A percentile compares a stretch with the other conserved stretches of the same genome.
These are phyloP conservation scores for Paxillus rubicundulus DNA, from an alignment of 768 basidiomycete genomes.

Conservation along the genomic window DNA sequence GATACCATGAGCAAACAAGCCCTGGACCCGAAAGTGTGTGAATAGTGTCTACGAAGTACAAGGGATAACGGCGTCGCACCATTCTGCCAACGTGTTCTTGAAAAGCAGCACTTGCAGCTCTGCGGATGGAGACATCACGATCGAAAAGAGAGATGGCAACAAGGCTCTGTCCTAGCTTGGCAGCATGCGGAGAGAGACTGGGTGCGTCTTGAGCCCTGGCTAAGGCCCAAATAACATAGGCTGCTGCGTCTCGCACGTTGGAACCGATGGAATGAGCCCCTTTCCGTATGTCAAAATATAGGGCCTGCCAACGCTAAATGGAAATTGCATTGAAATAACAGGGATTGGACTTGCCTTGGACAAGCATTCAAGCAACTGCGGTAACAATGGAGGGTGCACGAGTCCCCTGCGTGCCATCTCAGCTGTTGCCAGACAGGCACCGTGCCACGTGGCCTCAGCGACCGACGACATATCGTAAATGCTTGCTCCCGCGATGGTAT, in stretches of 20 bases:
- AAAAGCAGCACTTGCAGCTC: conserved; percentile 96
- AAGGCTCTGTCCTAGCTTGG: conserved; percentile 64
- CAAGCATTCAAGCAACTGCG: conserved; percentile 72
- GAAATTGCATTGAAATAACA: conserved; percentile 10
- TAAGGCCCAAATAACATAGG: conserved; percentile 94
- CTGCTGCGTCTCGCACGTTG: conserved; percentile 90
- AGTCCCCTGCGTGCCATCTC: conserved; percentile 87
- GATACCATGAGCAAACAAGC: conserved; percentile 90
- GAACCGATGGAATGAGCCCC: conserved; percentile 93
- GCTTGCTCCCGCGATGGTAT: conserved; percentile 60
- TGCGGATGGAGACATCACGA: conserved; percentile 89
- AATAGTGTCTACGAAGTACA: conserved; percentile 11
- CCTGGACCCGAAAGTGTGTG: conserved; percentile 45
- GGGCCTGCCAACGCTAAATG: conserved; percentile 51
- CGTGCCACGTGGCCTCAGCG: conserved; percentile 93
- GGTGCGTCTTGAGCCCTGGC: conserved; percentile 71
- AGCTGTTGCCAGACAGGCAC: conserved; percentile 87
- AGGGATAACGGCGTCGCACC: conserved; percentile 45
- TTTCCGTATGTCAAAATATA: conserved; percentile 90
- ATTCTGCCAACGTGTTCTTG: conserved; percentile 96
- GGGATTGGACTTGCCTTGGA: conserved; percentile 54
- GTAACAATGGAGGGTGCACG: conserved; percentile 54
- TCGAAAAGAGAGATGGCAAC: conserved; percentile 85
- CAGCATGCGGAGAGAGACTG: conserved; percentile 58
- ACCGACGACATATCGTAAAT: conserved; percentile 71